These are phyloP conservation scores for Echium plantagineum DNA, from an alignment of 257 asterid species.

Conservation along the genomic window DNA sequence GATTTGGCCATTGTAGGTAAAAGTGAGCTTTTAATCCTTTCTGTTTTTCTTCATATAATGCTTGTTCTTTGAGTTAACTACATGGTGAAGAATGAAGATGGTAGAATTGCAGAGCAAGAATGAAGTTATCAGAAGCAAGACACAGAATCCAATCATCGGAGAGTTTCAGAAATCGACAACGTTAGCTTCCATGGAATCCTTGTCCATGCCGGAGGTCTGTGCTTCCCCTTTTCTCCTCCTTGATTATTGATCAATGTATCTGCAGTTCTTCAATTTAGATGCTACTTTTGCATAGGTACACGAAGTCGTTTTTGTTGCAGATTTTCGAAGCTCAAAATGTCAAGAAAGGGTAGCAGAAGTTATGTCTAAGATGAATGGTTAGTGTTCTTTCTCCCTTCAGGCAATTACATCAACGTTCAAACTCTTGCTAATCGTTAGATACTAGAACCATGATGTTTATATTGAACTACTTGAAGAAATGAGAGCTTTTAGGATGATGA, in stretches of 20 bases:
- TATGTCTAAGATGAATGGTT: slow-evolving; percentile 68
- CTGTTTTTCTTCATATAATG: background rate
- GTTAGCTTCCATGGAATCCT: slow-evolving; percentile 30
- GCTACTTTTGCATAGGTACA: slow-evolving; percentile 40
- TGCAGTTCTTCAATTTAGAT: too few species aligned
- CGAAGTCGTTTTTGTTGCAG: slow-evolving; percentile 75
- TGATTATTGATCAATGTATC: too few species aligned
- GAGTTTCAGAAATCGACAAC: slow-evolving; percentile 10
- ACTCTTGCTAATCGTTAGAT: too few species aligned
- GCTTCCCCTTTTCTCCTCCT: background rate
- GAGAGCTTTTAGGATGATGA: too few species aligned
- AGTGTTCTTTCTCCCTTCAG: slow-evolving; percentile 3
- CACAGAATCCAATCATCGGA: background rate
- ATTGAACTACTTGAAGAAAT: background rate
- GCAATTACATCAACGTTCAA: too few species aligned
- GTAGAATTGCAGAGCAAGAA: background rate
- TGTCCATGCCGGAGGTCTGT: slow-evolving; percentile 29
- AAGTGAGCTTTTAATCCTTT: slow-evolving; percentile 5
- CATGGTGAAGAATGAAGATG: background rate
- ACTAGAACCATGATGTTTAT: background rate
- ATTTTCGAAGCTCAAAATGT: slow-evolving; percentile 66
- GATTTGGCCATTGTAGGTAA: slow-evolving; percentile 1
- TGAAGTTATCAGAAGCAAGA: background rate
- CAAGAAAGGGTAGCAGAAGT: slow-evolving; percentile 66
- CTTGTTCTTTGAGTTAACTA: background rate